Evolutionary conservation across 352 stramenopile genomes (phyloP), one percentile per base, ranked within the genome.

Genomic region (Phytophthora constricta): DNA sequence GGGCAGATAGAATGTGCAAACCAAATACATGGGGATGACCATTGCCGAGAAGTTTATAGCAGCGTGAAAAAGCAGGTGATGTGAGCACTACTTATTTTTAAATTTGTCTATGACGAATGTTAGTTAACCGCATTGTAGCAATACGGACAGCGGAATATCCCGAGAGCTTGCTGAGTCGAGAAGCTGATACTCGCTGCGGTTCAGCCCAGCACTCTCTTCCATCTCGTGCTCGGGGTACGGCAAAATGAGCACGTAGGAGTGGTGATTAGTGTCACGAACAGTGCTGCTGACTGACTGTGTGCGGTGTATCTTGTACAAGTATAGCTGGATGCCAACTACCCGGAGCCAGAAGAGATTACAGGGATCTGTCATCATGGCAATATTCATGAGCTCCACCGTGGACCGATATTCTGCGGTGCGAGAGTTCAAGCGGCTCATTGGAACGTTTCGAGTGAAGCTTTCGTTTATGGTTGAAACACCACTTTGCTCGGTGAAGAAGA

Each of bases 281-380:
- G 49, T 26, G 20, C 28, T 59, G 19, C 11, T 48, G 26, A 34
- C 19, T 16, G 37, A 58, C 16, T 33, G 20, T 33, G 8, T 41
- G 5, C 45, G 27, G 19, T 60, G n/a, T 33, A 66, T 63, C 45
- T 74, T 55, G 41, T 81, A 81, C 4, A 76, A 47, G 47, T 68
- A 76, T 8, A 81, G 45, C 13, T 66, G 39, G 19, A 68, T 53
- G 0, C 74, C 74, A 55, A 77, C 26, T 16, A 77, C 47, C 13
- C 70, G 54, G 2, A 82, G 43, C 9, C 63, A 72, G 7, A 79
- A 48, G 23, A 77, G 25, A 37, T 67, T 75, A 62, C 70, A 79
- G 9, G 74, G 67, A 33, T 82, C 74, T 25, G 61, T 82, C 74
- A 79, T 82, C 74, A 79, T 79, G 19, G 63, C 68, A 11, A 82